Evolutionary conservation across 2,329 filamentous ascomycete species (phyloP), one percentile per base, ranked within the genome.

Genomic region (Aciculosporium take): DNA sequence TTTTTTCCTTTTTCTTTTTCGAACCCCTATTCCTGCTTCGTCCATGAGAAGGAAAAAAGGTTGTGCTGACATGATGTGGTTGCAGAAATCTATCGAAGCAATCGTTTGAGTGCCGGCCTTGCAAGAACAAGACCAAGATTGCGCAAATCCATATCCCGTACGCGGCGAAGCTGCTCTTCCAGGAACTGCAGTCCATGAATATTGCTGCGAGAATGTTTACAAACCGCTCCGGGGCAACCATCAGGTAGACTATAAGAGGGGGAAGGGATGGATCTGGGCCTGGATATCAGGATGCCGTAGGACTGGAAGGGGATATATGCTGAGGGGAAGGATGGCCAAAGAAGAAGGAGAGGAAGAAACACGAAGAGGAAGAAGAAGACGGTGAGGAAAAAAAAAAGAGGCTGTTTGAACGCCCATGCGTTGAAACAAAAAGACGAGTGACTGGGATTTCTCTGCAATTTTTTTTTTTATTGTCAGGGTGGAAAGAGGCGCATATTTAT

Each of bases 81-180:
- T 51, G 45, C 51, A 93, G 86, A 35, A 91, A 93, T 69, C 74
- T 98, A 45, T 89, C 88, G 55, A 94, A 94, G 64, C 85, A 91
- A 56, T 85, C 86, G 23, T 96, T 96, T 59, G 89, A 96, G 63
- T 98, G 91, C 64, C 78, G 91, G 42, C 86, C 91, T 27, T 98
- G 91, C 75, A 91, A 93, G 70, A 98, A 98, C 72, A 96, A 96
- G 75, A 95, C 89, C 48, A 87, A 85, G 68, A 96, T 98, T 61
- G 91, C 89, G 5, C 91, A 98, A 63, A 83, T 98, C 43, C 86
- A 96, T 60, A 94, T 98, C 49, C 91, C 91, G 0, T 98, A 98
- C 59, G 91, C 91, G 2, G 91, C 91, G 46, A 98, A 98, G 69
- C 72, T 98, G 38, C 76, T 98, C 39, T 98, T 98, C 80, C 91